A percentile compares a stretch with the other conserved stretches of the same genome.
These are phyloP conservation scores for Anthostomella pinea DNA, from an alignment of 2,329 filamentous ascomycete genomes.

Conservation along the genomic window DNA sequence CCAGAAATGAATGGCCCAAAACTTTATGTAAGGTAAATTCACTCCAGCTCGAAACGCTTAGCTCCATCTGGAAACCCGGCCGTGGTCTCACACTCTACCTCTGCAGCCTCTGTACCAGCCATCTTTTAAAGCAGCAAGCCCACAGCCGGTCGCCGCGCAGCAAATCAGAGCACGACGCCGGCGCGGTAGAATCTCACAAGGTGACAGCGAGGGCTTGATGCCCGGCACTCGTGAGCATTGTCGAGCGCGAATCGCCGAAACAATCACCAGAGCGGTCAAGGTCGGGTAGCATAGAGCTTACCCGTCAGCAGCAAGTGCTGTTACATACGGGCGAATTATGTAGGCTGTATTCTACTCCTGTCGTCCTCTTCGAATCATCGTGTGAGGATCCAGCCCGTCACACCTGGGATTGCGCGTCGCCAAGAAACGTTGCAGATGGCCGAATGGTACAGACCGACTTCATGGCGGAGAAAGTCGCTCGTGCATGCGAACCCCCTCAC, in stretches of 20 bases:
- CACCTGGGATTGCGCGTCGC: constrained; percentile 33
- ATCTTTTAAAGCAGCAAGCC: neutral
- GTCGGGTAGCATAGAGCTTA: constrained; percentile 18
- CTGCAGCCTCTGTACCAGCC: neutral
- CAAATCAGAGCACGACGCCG: constrained; percentile 1
- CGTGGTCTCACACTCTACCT: too few relatives aligned
- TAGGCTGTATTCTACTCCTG: constrained; percentile 14
- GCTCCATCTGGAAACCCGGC: too few relatives aligned
- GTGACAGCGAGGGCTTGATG: neutral
- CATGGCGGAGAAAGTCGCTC: too few relatives aligned
- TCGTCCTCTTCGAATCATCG: constrained; percentile 27
- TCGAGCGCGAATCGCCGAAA: constrained; percentile 21
- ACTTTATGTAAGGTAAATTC: too few relatives aligned
- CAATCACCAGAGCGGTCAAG: constrained; percentile 27
- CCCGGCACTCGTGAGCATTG: constrained; percentile 3
- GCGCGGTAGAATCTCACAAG: neutral
- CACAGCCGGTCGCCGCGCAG: neutral
- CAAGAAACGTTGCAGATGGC: constrained; percentile 27
- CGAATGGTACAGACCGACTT: constrained; percentile 12
- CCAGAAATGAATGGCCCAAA: too few relatives aligned
- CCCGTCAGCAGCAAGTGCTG: constrained; percentile 23
- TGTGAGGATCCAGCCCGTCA: constrained; percentile 24
- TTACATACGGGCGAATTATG: too few relatives aligned
- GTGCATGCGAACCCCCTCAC: too few relatives aligned
- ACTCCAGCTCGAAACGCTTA: too few relatives aligned